A percentile compares a stretch with the other conserved stretches of the same genome.
These are phyloP conservation scores for Eucalyptus decipiens DNA, from an alignment of 345 rosid species.

Conservation along the genomic window DNA sequence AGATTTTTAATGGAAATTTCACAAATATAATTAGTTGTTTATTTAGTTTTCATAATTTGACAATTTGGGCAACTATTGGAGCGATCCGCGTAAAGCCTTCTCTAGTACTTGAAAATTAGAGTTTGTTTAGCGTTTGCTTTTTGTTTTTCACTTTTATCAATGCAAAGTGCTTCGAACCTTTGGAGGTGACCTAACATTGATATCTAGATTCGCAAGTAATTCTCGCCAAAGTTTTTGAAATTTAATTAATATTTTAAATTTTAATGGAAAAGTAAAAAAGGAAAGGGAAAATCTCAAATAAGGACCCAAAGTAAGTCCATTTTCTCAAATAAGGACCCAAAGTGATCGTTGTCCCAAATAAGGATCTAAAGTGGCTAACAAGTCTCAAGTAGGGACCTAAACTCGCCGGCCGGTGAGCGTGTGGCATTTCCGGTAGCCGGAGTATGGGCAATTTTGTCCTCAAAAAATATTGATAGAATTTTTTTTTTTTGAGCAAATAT, in stretches of 20 bases:
- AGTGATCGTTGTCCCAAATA: too few species aligned
- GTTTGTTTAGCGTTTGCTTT: not conserved
- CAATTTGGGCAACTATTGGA: not conserved
- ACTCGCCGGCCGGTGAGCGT: rapidly evolving
- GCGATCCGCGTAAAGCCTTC: not conserved
- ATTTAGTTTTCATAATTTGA: not conserved
- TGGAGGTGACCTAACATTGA: not conserved
- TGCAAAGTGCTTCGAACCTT: not conserved
- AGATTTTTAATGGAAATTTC: not conserved
- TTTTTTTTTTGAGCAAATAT: too few species aligned
- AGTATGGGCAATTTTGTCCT: too few species aligned
- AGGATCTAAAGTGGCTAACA: too few species aligned
- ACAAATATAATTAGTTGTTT: not conserved
- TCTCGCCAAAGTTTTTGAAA: rapidly evolving
- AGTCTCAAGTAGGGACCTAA: too few species aligned
- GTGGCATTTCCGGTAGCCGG: too few species aligned
- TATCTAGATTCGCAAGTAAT: not conserved
- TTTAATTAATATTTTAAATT: not conserved
- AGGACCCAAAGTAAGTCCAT: too few species aligned
- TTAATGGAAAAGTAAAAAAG: too few species aligned
- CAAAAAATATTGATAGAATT: too few species aligned
- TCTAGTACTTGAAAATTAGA: not conserved
- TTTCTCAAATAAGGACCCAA: too few species aligned
- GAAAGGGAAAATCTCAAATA: too few species aligned
- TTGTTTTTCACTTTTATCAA: not conserved